A percentile compares a stretch with the other conserved stretches of the same genome.
Evolutionary conservation across 495 filamentous ascomycete species (phyloP).

Genomic region (Pyronema omphalodes): DNA sequence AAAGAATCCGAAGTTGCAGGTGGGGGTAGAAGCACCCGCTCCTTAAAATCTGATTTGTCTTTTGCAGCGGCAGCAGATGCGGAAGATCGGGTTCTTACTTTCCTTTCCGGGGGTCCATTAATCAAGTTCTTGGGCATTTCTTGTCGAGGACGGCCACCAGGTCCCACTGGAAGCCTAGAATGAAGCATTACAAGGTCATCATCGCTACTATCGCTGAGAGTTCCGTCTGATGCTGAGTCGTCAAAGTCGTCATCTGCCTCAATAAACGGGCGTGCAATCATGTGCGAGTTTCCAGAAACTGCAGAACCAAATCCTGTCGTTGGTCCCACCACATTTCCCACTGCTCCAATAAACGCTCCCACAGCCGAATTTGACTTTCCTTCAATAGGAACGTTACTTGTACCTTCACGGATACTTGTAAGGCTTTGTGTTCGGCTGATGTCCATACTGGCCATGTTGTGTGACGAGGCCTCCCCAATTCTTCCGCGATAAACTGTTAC

Average conservation of each 20-base stretch:
- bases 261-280: background rate
- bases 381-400: background rate
- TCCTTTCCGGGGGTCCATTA: no score
- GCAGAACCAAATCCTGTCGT: slow-evolving; percentile 10
- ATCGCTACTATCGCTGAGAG: slow-evolving; percentile 21
- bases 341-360: slow-evolving; percentile 13
- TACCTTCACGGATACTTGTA: slow-evolving; percentile 8
- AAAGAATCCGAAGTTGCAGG: slow-evolving; percentile 1
- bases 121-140: background rate
- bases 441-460: slow-evolving; percentile 13
- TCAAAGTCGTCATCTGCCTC: slow-evolving; percentile 17
- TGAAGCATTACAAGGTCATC: slow-evolving; percentile 20
- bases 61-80: background rate
- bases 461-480: slow-evolving; percentile 8
- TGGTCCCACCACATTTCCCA: slow-evolving; percentile 11
- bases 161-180: slow-evolving; percentile 17
- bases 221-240: slow-evolving; percentile 14
- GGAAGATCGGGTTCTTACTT: background rate
- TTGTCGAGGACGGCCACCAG: background rate
- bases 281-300: background rate
- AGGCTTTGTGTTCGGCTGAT: slow-evolving; percentile 9
- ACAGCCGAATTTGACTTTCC: slow-evolving; percentile 13
- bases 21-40: background rate
- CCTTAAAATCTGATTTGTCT: background rate
- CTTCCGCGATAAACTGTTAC: slow-evolving; percentile 19